These are phyloP conservation scores for Gastrodia elata DNA, from an alignment of 106 monocot genomes.

Conservation along the genomic window DNA sequence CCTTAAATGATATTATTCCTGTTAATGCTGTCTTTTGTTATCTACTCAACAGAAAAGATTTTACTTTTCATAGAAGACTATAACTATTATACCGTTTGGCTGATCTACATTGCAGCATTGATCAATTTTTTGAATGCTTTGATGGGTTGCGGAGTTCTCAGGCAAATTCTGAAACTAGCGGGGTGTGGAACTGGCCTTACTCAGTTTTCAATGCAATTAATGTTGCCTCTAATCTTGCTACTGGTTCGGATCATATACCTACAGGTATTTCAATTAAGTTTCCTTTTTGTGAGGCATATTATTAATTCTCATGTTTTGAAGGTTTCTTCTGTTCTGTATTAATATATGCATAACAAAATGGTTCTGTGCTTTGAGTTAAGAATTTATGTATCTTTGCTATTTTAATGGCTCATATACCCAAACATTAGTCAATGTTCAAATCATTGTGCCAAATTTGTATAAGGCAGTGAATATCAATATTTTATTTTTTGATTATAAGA, in stretches of 20 bases:
- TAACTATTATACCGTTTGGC: constrained; percentile 1
- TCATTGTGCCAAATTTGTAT: background rate
- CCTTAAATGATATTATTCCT: background rate
- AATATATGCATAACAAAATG: background rate
- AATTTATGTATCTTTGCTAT: background rate
- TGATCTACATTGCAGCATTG: constrained; percentile 58
- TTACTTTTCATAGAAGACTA: background rate
- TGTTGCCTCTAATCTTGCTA: constrained; percentile 82
- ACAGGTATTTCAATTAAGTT: constrained; percentile 30
- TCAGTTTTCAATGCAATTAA: constrained; percentile 97
- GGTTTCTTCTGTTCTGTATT: background rate
- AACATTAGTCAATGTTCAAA: background rate
- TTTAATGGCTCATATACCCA: background rate
- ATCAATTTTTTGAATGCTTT: constrained; percentile 97
- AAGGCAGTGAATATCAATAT: background rate
- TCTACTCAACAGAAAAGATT: background rate
- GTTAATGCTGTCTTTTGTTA: background rate
- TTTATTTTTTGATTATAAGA: background rate
- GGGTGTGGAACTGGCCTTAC: constrained; percentile 96
- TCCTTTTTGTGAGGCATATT: background rate
- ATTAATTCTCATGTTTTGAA: background rate
- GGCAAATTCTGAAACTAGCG: constrained; percentile 39
- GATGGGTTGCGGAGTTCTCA: constrained; percentile 79
- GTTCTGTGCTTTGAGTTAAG: background rate
- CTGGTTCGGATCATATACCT: constrained; percentile 60